Base-by-base conservation (phyloP, 2,329 filamentous ascomycete genomes). In the Aspergillus quadricinctus region DNA sequence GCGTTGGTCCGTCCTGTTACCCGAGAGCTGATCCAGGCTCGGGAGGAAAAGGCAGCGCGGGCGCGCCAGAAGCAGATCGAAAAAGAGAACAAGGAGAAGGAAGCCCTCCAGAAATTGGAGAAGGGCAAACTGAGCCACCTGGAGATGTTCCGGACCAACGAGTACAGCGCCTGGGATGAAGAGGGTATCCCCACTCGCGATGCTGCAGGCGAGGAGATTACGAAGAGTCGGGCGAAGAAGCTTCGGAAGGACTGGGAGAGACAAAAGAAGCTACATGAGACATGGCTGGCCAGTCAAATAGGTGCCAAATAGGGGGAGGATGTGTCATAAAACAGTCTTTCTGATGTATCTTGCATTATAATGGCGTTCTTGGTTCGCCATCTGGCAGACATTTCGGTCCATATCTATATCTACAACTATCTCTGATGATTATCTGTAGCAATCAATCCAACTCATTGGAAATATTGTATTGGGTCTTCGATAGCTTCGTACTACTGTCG, bases 191-290 rank as follows among this genome's bases (percentile, higher is more conserved):
- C 93, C 2, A 88, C 83, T 0, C 89, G 86, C 75, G 84, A 92
- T 70, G 86, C 84, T 59, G 86, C 89, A 31, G 92, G 91, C 0
- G 86, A 85, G 58, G 90, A 95, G 64, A 80, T 97, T 40, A 83
- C 89, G 4, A 96, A 96, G 80, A 88, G 83, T 57, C 83, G 86
- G 68, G 69, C 77, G 51, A 97, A 97, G 81, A 92, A 90, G 78
- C 73, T 96, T 64, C 87, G 81, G 76, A 97, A 97, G 80, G 87
- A 91, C 55, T 96, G 90, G 90, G 89, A 95, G 65, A 86, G 81
- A 70, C 93, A 97, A 78, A 94, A 92, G 81, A 95, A 93, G 81
- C 72, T 46, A 23, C 43, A 46, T 46, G 43, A 46, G 43, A 46
- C 43, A 14, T 46, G 43, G 43, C 43, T 46, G 43, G 43, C 43